Base-by-base conservation (phyloP, 2,329 filamentous ascomycete species). In the Cercospora sp. region DNA sequence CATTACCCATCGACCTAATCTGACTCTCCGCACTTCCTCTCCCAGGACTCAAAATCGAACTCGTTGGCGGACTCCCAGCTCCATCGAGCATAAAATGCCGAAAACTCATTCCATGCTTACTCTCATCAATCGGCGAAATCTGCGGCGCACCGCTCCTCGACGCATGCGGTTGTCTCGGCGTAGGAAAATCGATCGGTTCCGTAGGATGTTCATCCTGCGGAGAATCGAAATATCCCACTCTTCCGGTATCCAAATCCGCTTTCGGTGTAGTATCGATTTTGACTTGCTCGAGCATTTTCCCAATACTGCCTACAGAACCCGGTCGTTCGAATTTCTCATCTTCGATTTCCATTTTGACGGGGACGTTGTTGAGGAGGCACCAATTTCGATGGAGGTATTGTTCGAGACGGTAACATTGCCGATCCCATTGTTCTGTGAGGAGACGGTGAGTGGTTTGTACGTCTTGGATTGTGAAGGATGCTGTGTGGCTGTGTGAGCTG, bases 391-490 rank as follows among this genome's bases (percentile, higher is more conserved):
- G 76, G 7, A 85, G 77, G 67, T 83, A 84, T 66, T 83, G 80
- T 40, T 82, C 77, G 1, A 85, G 74, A 1, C 83, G 79, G 66
- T 81, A 82, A 65, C 81, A 81, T 71, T 85, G 83, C 16, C 82
- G 77, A 43, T 82, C 81, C 83, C 83, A 85, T 70, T 83, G 83
- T 67, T 85, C 83, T 37, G 82, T 80, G 0, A 85, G 80, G 0
- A 85, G 74, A 5, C 80, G 79, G 9, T 85, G 77, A 0, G 83
- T 83, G 6, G 82, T 82, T 67, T 82, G 82, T 59, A 85, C 82
- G 68, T 85, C 83, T 69, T 84, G 83, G n/a, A 83, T 80, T 1
- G 82, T 82, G 16, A 81, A 77, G 28, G 51, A 58, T 24, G 71
- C 61, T 1, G 72, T 61, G 5, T 75, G 73, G 10, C 73, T 72